A percentile compares a stretch with the other conserved stretches of the same genome.
These are phyloP conservation scores for Tolypocladium endophyticum DNA, from an alignment of 2,329 filamentous ascomycete genomes.

Conservation along the genomic window DNA sequence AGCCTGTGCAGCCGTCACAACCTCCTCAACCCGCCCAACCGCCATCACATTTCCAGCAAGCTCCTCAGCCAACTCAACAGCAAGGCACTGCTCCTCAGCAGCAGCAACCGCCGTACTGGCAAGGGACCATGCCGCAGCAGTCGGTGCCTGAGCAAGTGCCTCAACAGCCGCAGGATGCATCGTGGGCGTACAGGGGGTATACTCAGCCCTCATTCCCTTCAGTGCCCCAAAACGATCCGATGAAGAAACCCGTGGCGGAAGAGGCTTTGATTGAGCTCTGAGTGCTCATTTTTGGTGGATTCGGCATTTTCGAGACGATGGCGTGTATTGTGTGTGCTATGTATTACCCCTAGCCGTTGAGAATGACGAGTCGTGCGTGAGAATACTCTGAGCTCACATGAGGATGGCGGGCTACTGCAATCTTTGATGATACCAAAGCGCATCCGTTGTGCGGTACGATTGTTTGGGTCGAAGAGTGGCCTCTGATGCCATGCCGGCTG, in stretches of 20 bases:
- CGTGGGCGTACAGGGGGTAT: constrained; percentile 39
- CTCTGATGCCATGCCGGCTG: neutral
- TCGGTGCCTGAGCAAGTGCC: constrained; percentile 11
- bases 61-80: constrained; percentile 15
- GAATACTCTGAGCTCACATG: neutral
- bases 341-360: neutral
- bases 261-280: constrained; percentile 74
- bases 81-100: constrained; percentile 16
- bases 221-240: constrained; percentile 36
- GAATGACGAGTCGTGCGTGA: neutral
- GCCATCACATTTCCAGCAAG: constrained; percentile 1
- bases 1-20: constrained; percentile 14
- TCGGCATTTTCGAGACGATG: neutral
- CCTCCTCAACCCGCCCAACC: constrained; percentile 18
- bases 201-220: constrained; percentile 54
- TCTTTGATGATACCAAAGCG: neutral
- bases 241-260: constrained; percentile 46
- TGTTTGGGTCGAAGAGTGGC: neutral
- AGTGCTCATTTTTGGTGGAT: neutral
- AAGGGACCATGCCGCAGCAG: constrained; percentile 20
- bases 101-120: constrained; percentile 24
- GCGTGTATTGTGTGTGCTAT: neutral
- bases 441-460: neutral
- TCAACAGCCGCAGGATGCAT: constrained; percentile 20
- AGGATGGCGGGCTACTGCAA: neutral